phyloP scores from a whole-genome alignment of 2,329 filamentous ascomycete genomes.

The Aspergillus eucalypticola region DNA sequence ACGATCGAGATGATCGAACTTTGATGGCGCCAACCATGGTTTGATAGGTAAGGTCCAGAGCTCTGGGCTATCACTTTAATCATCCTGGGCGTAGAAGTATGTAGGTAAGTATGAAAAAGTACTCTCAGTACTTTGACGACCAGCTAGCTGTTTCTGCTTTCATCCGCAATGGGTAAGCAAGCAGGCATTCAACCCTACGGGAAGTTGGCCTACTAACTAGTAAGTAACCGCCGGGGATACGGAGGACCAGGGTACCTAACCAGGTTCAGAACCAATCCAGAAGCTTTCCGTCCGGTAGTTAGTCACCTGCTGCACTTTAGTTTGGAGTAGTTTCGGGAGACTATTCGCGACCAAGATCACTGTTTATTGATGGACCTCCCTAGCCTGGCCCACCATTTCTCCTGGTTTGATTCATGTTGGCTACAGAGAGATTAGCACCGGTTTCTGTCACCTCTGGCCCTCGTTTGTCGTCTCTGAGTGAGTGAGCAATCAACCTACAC shows the following conservation, averaged over 20 bases:
- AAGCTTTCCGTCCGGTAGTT: conserved; percentile 15
- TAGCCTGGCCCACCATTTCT: conserved; percentile 14
- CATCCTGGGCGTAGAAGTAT: background rate
- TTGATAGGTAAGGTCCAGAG: background rate
- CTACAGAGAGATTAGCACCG: conserved; percentile 6
- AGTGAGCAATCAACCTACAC: background rate
- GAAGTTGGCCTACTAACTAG: background rate
- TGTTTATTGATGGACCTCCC: conserved; percentile 17
- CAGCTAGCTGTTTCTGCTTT: background rate
- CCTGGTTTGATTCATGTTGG: conserved; percentile 20
- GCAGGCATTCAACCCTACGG: background rate
- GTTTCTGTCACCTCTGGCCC: conserved; percentile 12
- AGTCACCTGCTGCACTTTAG: conserved; percentile 16
- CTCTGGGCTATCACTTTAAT: background rate
- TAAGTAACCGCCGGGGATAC: conserved; percentile 1
- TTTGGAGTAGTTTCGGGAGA: conserved; percentile 16
- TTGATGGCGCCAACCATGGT: background rate
- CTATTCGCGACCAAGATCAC: conserved; percentile 15
- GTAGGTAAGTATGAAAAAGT: background rate
- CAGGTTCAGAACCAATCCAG: conserved; percentile 19
- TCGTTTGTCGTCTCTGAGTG: conserved; percentile 6
- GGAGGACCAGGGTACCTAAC: conserved; percentile 2
- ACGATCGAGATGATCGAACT: conserved; percentile 5
- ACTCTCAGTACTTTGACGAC: too few relatives aligned
- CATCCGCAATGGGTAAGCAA: background rate